These are phyloP conservation scores for Dactylellina haptotyla DNA, from an alignment of 2,329 filamentous ascomycete species.

Conservation along the genomic window DNA sequence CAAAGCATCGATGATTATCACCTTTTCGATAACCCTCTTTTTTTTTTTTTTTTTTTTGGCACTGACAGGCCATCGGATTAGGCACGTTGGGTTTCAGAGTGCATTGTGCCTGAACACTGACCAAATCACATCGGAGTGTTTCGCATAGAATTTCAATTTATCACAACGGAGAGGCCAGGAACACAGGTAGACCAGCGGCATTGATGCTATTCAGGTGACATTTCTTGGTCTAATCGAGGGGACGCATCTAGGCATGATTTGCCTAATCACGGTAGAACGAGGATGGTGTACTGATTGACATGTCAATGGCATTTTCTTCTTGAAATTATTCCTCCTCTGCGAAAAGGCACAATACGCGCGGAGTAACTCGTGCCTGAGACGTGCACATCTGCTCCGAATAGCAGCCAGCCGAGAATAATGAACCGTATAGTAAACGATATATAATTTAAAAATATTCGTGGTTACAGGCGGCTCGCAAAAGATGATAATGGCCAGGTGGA, in stretches of 20 bases:
- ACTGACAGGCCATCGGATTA: conserved; percentile 9
- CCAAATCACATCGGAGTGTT: conserved; percentile 29
- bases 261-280: conserved; percentile 7
- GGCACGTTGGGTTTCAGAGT: conserved; percentile 47
- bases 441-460: too few species aligned
- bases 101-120: conserved; percentile 45
- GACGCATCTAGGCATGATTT: conserved; percentile 9
- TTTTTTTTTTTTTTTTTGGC: neutral
- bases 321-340: conserved; percentile 13
- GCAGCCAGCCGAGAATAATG: neutral
- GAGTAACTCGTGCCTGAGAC: neutral
- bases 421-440: neutral
- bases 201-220: conserved; percentile 13
- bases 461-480: conserved; percentile 31
- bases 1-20: neutral
- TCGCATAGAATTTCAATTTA: conserved; percentile 29
- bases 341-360: conserved; percentile 9
- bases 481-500: conserved; percentile 18
- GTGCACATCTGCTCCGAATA: neutral
- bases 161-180: neutral
- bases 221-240: conserved; percentile 11
- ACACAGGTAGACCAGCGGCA: neutral
- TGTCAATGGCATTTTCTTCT: conserved; percentile 22
- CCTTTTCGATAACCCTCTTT: neutral
- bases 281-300: neutral